phyloP scores from a whole-genome alignment of 192 early-diverging fungal species.

The Coemansia asiatica region DNA sequence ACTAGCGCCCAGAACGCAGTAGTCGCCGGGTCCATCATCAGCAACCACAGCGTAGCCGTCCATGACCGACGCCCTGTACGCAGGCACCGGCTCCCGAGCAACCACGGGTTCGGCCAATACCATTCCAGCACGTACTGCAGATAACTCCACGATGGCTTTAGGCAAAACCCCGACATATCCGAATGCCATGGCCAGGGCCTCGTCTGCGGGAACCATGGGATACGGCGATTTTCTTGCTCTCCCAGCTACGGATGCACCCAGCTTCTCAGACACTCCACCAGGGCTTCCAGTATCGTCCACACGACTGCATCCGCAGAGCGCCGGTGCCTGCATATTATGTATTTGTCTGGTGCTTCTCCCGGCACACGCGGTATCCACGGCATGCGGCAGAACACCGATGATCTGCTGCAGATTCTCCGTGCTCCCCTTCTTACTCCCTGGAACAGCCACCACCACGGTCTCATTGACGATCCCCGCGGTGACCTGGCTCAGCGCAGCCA shows the following conservation, averaged over 20 bases:
- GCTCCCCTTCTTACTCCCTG: slow-evolving; percentile 85
- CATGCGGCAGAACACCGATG: slow-evolving; percentile 75
- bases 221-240: slow-evolving; percentile 80
- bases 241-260: slow-evolving; percentile 55
- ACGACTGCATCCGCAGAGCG: slow-evolving; percentile 30
- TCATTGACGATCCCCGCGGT: slow-evolving; percentile 62
- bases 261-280: slow-evolving; percentile 7
- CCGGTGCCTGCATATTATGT: background rate
- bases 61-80: slow-evolving; percentile 82
- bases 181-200: slow-evolving; percentile 64
- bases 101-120: slow-evolving; percentile 76
- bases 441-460: slow-evolving; percentile 78
- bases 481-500: slow-evolving; percentile 87
- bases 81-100: slow-evolving; percentile 76
- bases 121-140: slow-evolving; percentile 53
- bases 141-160: slow-evolving; percentile 11
- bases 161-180: slow-evolving; percentile 32
- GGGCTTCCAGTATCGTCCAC: slow-evolving; percentile 13
- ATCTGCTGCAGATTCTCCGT: slow-evolving; percentile 81
- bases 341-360: background rate
- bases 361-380: slow-evolving; percentile 60
- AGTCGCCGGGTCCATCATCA: slow-evolving; percentile 77
- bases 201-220: slow-evolving; percentile 71
- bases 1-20: slow-evolving; percentile 62
- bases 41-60: slow-evolving; percentile 94